These are phyloP conservation scores for Hericium erinaceus DNA, from an alignment of 768 basidiomycete species.

Conservation along the genomic window DNA sequence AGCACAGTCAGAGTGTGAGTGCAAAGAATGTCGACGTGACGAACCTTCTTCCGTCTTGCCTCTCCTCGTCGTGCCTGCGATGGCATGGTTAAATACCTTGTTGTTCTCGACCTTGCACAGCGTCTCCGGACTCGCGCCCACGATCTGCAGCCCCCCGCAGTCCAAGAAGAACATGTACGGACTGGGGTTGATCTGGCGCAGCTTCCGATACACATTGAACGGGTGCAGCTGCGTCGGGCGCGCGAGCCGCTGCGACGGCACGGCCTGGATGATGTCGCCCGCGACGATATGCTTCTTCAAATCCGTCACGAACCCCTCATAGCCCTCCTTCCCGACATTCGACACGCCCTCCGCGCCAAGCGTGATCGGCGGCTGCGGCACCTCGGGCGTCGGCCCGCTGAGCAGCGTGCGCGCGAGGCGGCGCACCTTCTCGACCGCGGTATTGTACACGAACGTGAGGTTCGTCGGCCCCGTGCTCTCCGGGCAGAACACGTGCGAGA, in stretches of 20 bases:
- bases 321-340: slow-evolving; percentile 90
- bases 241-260: slow-evolving; percentile 86
- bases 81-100: slow-evolving; percentile 94
- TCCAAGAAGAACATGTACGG: slow-evolving; percentile 99
- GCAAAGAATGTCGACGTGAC: slow-evolving; percentile 17
- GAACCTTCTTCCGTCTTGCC: slow-evolving; percentile 81
- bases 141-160: slow-evolving; percentile 86
- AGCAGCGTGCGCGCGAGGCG: slow-evolving; percentile 68
- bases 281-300: slow-evolving; percentile 92
- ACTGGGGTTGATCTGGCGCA: slow-evolving; percentile 92
- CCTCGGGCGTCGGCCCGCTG: slow-evolving; percentile 45
- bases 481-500: slow-evolving; percentile 91
- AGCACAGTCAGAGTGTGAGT: not conserved
- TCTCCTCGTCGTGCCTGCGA: slow-evolving; percentile 88
- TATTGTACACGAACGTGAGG: slow-evolving; percentile 80
- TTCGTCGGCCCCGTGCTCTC: slow-evolving; percentile 55
- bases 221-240: slow-evolving; percentile 85
- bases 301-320: slow-evolving; percentile 82
- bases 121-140: slow-evolving; percentile 98
- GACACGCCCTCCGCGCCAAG: slow-evolving; percentile 66
- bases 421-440: slow-evolving; percentile 74
- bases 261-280: slow-evolving; percentile 98
- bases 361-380: slow-evolving; percentile 53
- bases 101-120: slow-evolving; percentile 91
- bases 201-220: slow-evolving; percentile 92